Conservation (phyloP, 1,284 basidiomycete genomes). For the Cryptococcus sp. region DNA sequence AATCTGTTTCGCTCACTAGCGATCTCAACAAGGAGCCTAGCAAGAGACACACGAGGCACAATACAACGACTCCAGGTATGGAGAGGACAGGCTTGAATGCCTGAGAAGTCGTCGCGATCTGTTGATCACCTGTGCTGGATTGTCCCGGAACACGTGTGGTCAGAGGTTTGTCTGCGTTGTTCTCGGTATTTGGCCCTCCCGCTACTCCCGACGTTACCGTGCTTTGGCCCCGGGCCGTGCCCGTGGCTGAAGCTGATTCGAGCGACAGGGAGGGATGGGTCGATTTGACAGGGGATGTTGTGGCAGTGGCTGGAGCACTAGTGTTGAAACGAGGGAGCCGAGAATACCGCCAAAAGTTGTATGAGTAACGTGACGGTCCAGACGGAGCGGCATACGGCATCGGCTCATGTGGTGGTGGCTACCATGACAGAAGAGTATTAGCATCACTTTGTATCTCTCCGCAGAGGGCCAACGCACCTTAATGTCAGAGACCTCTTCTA, state of each 20-base stretch:
- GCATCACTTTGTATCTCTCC: no score
- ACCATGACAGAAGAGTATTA: constrained; percentile 1
- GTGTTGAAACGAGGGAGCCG: constrained; percentile 24
- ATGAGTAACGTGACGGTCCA: constrained; percentile 15
- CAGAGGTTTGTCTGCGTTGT: neutral
- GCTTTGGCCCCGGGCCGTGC: no score
- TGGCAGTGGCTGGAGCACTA: constrained; percentile 18
- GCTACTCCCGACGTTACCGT: no score
- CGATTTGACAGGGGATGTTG: constrained; percentile 14
- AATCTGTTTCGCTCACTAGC: constrained; percentile 79
- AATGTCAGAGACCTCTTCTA: constrained; percentile 1
- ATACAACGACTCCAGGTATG: constrained; percentile 63
- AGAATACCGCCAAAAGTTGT: constrained; percentile 22
- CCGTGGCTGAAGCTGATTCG: neutral
- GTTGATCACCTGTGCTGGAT: no score
- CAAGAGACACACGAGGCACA: constrained; percentile 84
- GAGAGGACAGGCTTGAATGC: constrained; percentile 34
- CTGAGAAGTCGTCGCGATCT: neutral
- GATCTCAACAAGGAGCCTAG: constrained; percentile 86
- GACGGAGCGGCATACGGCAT: constrained; percentile 6
- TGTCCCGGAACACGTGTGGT: no score
- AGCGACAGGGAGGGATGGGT: neutral
- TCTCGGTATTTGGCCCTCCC: no score
- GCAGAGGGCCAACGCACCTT: constrained; percentile 6
- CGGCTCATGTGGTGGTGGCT: constrained; percentile 10